Evolutionary conservation across 192 early-diverging fungal genomes (phyloP).

Genomic region (Coemansia asiatica): DNA sequence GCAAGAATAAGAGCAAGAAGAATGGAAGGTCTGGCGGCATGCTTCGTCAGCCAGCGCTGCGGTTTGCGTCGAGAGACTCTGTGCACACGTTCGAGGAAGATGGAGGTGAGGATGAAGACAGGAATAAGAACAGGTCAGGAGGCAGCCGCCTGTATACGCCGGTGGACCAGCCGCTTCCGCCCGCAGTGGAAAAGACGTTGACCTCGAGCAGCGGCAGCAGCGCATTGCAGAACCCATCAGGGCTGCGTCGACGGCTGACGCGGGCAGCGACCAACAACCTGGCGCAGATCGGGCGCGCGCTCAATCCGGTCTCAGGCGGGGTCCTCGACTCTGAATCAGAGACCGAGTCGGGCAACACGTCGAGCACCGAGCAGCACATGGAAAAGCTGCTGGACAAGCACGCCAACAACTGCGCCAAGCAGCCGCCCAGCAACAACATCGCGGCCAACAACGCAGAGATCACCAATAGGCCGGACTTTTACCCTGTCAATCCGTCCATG

Average conservation of each 20-base stretch:
- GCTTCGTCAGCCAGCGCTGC: conserved; percentile 15
- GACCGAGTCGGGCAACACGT: conserved; percentile 6
- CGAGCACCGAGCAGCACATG: conserved; percentile 37
- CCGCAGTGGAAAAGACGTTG: not conserved
- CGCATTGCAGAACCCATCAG: conserved; percentile 15
- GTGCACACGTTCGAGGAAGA: conserved; percentile 35
- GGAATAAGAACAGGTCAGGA: too few species aligned
- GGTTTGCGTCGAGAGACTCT: conserved; percentile 43
- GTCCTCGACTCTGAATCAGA: conserved; percentile 27
- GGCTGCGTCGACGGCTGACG: conserved; percentile 41
- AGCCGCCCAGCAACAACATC: conserved; percentile 37
- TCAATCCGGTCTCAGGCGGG: conserved; percentile 20
- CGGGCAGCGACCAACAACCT: conserved; percentile 24
- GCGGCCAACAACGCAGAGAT: conserved; percentile 52
- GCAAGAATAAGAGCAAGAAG: conserved; percentile 1
- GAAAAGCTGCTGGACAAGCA: conserved; percentile 41
- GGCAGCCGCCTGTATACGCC: conserved; percentile 22
- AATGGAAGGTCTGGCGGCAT: not conserved
- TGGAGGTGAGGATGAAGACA: not conserved
- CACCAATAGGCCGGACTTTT: conserved; percentile 33
- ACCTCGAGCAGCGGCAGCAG: not conserved
- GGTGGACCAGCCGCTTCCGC: conserved; percentile 5
- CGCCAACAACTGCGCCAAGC: conserved; percentile 24
- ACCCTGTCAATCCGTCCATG: conserved; percentile 43
- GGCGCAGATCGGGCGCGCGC: conserved; percentile 28